A percentile compares a stretch with the other conserved stretches of the same genome.
Evolutionary conservation across 495 filamentous ascomycete genomes (phyloP).

Genomic region (Talaromyces trachyspermus): DNA sequence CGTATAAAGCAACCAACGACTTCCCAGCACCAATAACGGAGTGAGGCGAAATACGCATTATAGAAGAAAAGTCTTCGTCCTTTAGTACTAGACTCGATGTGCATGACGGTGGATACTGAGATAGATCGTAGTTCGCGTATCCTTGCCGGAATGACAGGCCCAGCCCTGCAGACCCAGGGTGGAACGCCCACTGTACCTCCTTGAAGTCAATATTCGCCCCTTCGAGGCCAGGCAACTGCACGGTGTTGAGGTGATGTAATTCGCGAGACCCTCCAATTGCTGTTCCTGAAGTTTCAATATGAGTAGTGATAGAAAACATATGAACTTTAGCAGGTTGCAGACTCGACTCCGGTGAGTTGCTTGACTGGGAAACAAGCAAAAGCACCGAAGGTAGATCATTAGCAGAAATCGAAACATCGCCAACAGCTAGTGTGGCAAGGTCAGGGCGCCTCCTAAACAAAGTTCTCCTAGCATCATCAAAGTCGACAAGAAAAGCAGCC

Average conservation of each 20-base stretch:
- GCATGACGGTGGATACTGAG: constrained; percentile 34
- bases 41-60: constrained; percentile 40
- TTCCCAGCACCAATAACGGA: constrained; percentile 38
- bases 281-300: constrained; percentile 8
- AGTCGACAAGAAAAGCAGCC: constrained; percentile 35
- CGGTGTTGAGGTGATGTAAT: constrained; percentile 32
- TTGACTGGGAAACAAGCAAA: constrained; percentile 33
- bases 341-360: constrained; percentile 16
- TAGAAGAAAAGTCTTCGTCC: constrained; percentile 32
- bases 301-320: constrained; percentile 35
- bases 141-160: constrained; percentile 37
- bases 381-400: constrained; percentile 31
- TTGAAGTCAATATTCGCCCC: constrained; percentile 19
- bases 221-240: constrained; percentile 25
- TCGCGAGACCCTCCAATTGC: constrained; percentile 28
- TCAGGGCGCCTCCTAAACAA: constrained; percentile 39
- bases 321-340: constrained; percentile 33
- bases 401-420: constrained; percentile 20
- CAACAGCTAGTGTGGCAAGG: constrained; percentile 30
- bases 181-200: constrained; percentile 37
- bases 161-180: constrained; percentile 34
- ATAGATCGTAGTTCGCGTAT: constrained; percentile 38
- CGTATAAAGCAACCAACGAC: constrained; percentile 50
- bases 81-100: constrained; percentile 36
- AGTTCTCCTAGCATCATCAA: constrained; percentile 38